Evolutionary conservation across 2,329 filamentous ascomycete species (phyloP).

Genomic region (Pseudopyricularia cyperi): DNA sequence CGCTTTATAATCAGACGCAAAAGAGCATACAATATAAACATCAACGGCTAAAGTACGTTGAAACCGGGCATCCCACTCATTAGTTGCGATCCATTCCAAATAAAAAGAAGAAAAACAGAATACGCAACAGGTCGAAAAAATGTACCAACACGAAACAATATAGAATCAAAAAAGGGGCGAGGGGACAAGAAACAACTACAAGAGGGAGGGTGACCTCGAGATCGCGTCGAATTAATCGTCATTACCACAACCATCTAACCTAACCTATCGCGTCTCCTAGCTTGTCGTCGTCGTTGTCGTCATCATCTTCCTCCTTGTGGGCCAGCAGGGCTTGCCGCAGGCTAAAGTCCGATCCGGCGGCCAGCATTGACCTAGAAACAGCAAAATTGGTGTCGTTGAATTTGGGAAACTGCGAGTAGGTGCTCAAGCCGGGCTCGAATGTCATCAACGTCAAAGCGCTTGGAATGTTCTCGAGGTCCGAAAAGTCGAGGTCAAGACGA

Average conservation of each 20-base stretch:
- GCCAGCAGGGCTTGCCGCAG: background rate
- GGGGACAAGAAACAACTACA: background rate
- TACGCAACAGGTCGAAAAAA: background rate
- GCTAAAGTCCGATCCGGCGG: background rate
- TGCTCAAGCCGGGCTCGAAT: background rate
- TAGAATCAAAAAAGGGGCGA: background rate
- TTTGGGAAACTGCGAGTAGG: background rate
- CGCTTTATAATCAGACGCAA: background rate
- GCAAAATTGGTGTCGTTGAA: background rate
- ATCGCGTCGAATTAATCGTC: background rate
- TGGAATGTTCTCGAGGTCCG: background rate
- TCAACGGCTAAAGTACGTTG: background rate
- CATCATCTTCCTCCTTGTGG: background rate
- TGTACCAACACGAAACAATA: background rate
- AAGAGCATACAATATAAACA: too few relatives aligned
- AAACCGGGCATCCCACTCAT: background rate
- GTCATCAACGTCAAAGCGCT: background rate
- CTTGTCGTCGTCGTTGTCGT: background rate
- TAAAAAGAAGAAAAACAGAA: background rate
- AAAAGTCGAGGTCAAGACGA: background rate
- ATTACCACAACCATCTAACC: background rate
- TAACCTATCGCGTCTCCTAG: too few relatives aligned
- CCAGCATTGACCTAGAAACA: background rate
- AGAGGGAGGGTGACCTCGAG: background rate
- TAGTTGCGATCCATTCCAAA: background rate